Evolutionary conservation across 352 stramenopile species (phyloP).

Genomic region (Globisporangium okanoganense): DNA sequence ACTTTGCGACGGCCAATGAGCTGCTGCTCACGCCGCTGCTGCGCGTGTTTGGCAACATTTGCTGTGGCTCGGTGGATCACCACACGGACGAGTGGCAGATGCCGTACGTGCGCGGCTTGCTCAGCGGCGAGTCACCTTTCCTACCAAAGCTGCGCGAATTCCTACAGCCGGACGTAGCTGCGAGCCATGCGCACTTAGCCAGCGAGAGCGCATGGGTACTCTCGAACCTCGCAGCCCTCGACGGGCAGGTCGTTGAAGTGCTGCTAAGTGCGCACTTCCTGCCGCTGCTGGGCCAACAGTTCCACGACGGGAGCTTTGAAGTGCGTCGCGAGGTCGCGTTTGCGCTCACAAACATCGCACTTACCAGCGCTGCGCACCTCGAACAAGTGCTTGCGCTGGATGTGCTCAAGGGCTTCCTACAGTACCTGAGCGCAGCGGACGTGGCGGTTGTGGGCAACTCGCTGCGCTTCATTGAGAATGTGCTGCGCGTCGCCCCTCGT

Average conservation of each 20-base stretch:
- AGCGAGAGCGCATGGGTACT: conserved; percentile 71
- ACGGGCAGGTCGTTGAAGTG: conserved; percentile 48
- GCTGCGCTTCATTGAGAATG: conserved; percentile 72
- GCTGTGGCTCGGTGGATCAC: conserved; percentile 59
- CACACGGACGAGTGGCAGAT: conserved; percentile 74
- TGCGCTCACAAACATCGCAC: conserved; percentile 64
- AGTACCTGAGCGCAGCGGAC: conserved; percentile 54
- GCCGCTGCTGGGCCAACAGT: conserved; percentile 49
- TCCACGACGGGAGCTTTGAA: conserved; percentile 59
- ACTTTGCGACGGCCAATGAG: conserved; percentile 58
- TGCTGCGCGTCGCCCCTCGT: conserved; percentile 54
- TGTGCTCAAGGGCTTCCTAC: conserved; percentile 49
- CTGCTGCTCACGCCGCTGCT: conserved; percentile 68
- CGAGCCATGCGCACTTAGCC: conserved; percentile 33
- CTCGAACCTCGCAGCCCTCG: conserved; percentile 68
- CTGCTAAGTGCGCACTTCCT: conserved; percentile 51
- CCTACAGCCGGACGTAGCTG: conserved; percentile 33
- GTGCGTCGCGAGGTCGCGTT: conserved; percentile 74
- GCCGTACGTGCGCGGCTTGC: conserved; percentile 44
- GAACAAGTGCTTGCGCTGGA: conserved; percentile 53
- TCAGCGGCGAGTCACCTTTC: conserved; percentile 45
- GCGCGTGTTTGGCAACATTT: conserved; percentile 80
- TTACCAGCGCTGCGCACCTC: conserved; percentile 49
- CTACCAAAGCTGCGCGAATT: conserved; percentile 58
- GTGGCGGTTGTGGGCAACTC: conserved; percentile 73